Conservation (phyloP, 176 grass and related monocot species). For the Musa itinerans region DNA sequence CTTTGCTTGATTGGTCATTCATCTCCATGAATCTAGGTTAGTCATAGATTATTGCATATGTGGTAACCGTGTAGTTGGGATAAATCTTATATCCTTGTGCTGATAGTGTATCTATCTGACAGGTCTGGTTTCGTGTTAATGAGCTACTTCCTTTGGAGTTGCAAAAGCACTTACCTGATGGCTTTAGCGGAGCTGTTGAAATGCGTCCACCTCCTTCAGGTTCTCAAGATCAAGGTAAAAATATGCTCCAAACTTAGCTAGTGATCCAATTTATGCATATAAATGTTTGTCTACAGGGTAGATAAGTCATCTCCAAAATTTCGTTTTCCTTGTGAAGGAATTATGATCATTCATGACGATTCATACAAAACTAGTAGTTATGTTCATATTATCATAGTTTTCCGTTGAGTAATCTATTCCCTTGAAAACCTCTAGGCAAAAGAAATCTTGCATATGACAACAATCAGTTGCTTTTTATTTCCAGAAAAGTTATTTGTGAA, state of each 20-base stretch:
- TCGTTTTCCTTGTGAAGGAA: not conserved
- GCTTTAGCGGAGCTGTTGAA: not conserved
- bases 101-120: slow-evolving; percentile 29
- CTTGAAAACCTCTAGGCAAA: no score
- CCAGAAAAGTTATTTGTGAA: not conserved
- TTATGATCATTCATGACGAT: no score
- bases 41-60: slow-evolving; percentile 43
- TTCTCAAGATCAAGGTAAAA: slow-evolving; percentile 58
- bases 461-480: no score
- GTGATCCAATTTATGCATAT: no score
- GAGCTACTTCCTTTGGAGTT: slow-evolving; percentile 73
- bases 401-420: not conserved
- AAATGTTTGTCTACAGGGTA: no score
- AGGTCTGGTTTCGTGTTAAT: slow-evolving; percentile 92
- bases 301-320: no score
- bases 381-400: not conserved
- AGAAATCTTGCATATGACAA: no score
- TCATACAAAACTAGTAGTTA: not conserved
- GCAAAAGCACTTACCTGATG: slow-evolving; percentile 73
- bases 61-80: slow-evolving; percentile 18
- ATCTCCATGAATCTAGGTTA: slow-evolving; percentile 75
- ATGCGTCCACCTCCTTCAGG: slow-evolving; percentile 34
- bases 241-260: slow-evolving; percentile 1
- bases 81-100: slow-evolving; percentile 12
- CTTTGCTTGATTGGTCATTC: slow-evolving; percentile 85